Conservation (phyloP, 768 basidiomycete species). For the Arthromyces matolae region DNA sequence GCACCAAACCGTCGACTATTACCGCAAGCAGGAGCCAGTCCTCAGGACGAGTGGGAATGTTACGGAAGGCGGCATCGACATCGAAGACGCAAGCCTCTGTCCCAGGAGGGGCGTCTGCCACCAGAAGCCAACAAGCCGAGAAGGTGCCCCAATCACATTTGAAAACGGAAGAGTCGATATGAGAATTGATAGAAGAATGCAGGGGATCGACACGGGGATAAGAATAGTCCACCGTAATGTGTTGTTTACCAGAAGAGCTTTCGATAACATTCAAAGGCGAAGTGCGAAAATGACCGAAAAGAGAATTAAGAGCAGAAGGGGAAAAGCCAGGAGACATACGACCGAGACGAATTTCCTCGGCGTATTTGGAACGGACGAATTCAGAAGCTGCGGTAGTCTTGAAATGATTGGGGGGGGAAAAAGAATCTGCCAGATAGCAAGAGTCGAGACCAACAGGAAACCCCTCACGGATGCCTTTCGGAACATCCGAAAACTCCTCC, state of each 20-base stretch:
- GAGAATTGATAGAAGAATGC: background rate
- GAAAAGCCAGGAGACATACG: background rate
- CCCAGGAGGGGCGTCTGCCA: background rate
- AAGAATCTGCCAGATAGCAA: background rate
- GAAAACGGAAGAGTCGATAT: background rate
- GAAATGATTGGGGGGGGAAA: background rate
- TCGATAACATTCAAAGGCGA: background rate
- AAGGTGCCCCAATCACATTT: background rate
- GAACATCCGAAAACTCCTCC: background rate
- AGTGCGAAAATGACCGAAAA: background rate
- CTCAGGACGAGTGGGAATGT: background rate
- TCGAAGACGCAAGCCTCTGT: background rate
- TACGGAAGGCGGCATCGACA: background rate
- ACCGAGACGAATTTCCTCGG: background rate
- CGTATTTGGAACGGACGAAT: background rate
- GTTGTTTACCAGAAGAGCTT: background rate
- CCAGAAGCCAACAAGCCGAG: background rate
- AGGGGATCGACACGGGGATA: background rate
- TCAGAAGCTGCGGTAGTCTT: background rate
- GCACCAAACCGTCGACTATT: background rate
- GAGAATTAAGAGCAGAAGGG: accelerated
- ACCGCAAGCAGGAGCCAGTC: background rate
- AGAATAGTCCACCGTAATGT: background rate
- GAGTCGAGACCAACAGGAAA: background rate
- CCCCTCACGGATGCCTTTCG: background rate